Evolutionary conservation across 2,329 filamentous ascomycete species (phyloP).

Genomic region (Calonectria montana): DNA sequence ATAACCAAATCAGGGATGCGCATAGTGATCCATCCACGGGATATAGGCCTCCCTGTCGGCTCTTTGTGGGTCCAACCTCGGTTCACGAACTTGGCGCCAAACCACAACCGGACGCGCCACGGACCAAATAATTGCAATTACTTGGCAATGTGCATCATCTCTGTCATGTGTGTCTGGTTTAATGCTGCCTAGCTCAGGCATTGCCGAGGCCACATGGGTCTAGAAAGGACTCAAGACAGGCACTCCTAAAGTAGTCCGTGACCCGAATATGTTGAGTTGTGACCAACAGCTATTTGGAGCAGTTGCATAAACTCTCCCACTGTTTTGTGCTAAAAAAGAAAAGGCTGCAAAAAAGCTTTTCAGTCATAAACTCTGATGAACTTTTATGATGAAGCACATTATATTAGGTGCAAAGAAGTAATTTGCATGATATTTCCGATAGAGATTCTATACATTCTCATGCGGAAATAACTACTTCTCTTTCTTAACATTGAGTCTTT

Average conservation of each 20-base stretch:
- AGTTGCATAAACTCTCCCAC: neutral
- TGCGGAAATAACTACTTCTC: too few species aligned
- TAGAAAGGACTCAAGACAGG: neutral
- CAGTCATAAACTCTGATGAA: too few species aligned
- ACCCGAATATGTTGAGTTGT: neutral
- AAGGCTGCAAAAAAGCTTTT: too few species aligned
- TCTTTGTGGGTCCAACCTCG: conserved; percentile 19
- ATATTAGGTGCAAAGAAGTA: too few species aligned
- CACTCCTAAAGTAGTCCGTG: neutral
- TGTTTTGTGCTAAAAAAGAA: neutral
- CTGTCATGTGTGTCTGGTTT: neutral
- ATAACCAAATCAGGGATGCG: neutral
- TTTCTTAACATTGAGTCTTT: too few species aligned
- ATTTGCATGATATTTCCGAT: too few species aligned
- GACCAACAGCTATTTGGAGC: neutral
- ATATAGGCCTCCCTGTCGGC: neutral
- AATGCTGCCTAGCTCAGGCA: neutral
- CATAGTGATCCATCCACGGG: neutral
- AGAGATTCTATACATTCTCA: too few species aligned
- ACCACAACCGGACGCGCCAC: neutral
- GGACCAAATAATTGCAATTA: neutral
- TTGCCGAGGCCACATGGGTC: neutral
- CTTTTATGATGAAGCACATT: too few species aligned
- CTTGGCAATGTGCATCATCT: neutral
- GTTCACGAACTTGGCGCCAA: neutral